Base-by-base conservation (phyloP, 257 asterid species). In the Salvia rosmarinus region DNA sequence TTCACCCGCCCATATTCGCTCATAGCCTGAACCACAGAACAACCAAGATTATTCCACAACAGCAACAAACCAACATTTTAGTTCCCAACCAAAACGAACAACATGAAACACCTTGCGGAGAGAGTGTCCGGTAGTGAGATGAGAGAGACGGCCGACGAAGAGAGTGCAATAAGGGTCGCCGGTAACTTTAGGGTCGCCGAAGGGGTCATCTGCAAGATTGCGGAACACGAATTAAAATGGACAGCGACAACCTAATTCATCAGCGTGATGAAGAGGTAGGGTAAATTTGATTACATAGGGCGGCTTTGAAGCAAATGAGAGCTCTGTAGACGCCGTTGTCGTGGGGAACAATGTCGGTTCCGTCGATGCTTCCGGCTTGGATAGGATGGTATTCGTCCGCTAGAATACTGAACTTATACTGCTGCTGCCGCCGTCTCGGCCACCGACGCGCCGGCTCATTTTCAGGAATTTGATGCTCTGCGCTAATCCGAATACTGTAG, bases 281-380 rank as follows among this genome's bases (percentile, higher is more conserved):
- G 58, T 57, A 7, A 59, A 25, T 39, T 44, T 11, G 52, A 63
- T 78, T 78, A 91, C 98, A 94, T 30, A 94, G 92, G 81, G 88
- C 83, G 32, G 99, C 96, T 50, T 87, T 89, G 74, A 88, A 86
- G 78, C 98, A 89, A 30, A 91, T 96, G 68, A 86, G 88, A 81
- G 99, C 99, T 82, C 99, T 80, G 67, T 88, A 85, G 67, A 87
- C 83, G 81, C 82, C 98, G 85, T 83, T 87, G 76, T 95, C 98
- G 77, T 95, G 99, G 21, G 98, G 93, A 35, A 78, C 90, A 55
- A 75, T 85, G 58, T 95, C 96, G 12, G 96, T 95, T 65, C 99
- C 99, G 75, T 95, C 98, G 61, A 95, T 95, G 85, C 99, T 95
- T 46, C 98, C 98, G 43, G 93, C 91, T 85, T 95, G 99, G 65